Percentiles rank a stretch among this genome's conserved stretches.
These are phyloP conservation scores for Triticum timopheevii DNA, from an alignment of 176 grass and related monocot species.

Conservation along the genomic window DNA sequence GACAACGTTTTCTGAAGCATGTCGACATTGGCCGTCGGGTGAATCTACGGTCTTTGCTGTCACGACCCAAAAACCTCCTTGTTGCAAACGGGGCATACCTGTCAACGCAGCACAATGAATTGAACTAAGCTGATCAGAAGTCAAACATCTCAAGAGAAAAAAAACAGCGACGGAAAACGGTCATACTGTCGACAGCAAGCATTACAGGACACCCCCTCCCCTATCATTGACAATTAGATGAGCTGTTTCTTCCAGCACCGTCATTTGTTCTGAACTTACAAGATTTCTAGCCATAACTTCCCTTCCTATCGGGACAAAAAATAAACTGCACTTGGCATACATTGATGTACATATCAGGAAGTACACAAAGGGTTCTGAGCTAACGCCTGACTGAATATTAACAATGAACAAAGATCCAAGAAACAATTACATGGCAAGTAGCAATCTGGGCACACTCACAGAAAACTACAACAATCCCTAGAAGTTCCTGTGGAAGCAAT, in stretches of 20 bases:
- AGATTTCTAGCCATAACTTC: background rate
- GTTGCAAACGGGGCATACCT: conserved; percentile 84
- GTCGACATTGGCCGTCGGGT: background rate
- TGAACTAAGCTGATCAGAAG: conserved; percentile 5
- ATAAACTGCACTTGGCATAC: background rate
- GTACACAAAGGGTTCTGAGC: background rate
- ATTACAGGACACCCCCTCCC: background rate
- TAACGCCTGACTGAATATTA: background rate
- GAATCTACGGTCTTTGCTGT: conserved; percentile 21
- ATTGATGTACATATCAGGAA: background rate
- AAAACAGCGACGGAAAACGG: background rate
- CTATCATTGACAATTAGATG: background rate
- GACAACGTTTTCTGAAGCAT: background rate
- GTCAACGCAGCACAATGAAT: background rate
- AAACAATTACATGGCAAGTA: background rate
- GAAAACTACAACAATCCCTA: conserved; percentile 4
- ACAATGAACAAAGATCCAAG: background rate
- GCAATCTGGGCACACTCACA: background rate
- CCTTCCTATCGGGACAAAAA: background rate
- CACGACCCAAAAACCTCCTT: conserved; percentile 66
- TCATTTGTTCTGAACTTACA: background rate
- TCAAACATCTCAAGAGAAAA: background rate
- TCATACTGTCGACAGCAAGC: background rate
- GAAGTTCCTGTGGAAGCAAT: background rate
- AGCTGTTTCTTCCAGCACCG: background rate